Percentiles rank a stretch among this genome's conserved stretches.
Evolutionary conservation across 2,329 filamentous ascomycete species (phyloP).

Genomic region (Fusarium sp.): DNA sequence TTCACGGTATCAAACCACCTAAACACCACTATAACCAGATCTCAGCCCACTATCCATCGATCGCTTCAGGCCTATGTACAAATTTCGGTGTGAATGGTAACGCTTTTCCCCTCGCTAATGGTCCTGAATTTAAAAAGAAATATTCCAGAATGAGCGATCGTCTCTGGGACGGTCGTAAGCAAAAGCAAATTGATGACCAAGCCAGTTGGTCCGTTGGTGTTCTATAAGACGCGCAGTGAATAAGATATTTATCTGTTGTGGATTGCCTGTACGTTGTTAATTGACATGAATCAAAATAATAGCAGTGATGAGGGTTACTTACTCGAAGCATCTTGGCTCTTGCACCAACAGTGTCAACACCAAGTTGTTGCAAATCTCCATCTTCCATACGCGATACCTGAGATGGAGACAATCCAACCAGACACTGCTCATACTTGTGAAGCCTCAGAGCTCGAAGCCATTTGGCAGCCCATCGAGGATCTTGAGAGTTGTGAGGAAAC

Average conservation of each 20-base stretch:
- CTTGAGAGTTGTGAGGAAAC: constrained; percentile 38
- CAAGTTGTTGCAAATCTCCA: constrained; percentile 39
- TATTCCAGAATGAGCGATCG: neutral
- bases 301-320: neutral
- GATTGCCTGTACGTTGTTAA: constrained; percentile 37
- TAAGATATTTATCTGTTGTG: constrained; percentile 23
- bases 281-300: neutral
- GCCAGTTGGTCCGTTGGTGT: constrained; percentile 10
- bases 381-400: constrained; percentile 36
- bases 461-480: constrained; percentile 43
- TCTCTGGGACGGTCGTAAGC: neutral
- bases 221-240: neutral
- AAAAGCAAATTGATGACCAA: constrained; percentile 12
- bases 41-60: constrained; percentile 23
- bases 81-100: neutral
- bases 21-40: constrained; percentile 35
- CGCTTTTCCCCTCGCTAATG: neutral
- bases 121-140: constrained; percentile 1
- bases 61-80: neutral
- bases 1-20: constrained; percentile 34
- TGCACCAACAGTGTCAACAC: constrained; percentile 43
- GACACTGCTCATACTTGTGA: constrained; percentile 43
- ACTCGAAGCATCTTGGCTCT: constrained; percentile 44
- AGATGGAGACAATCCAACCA: constrained; percentile 38
- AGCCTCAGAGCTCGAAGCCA: constrained; percentile 44